phyloP scores from a whole-genome alignment of 768 basidiomycete species.

The Suillus tomentosus region DNA sequence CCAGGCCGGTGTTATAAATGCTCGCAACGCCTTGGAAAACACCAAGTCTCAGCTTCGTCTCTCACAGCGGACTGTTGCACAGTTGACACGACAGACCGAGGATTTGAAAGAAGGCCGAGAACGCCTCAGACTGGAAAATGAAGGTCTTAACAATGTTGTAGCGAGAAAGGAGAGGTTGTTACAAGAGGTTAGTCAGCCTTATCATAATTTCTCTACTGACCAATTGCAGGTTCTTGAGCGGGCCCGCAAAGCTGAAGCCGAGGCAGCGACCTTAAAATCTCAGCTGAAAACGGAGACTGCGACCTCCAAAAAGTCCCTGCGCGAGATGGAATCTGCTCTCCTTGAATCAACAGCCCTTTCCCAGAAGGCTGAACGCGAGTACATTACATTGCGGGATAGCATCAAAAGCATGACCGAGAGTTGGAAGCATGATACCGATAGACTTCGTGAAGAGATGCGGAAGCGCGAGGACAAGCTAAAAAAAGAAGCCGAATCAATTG shows the following conservation, averaged over 20 bases:
- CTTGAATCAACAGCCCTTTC: constrained; percentile 75
- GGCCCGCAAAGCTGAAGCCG: constrained; percentile 83
- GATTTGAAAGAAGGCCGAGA: constrained; percentile 89
- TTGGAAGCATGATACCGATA: constrained; percentile 74
- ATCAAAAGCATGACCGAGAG: constrained; percentile 70
- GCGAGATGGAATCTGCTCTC: constrained; percentile 79
- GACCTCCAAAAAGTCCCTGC: constrained; percentile 70
- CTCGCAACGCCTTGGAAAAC: constrained; percentile 81
- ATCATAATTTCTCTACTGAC: neutral
- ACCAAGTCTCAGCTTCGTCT: constrained; percentile 80
- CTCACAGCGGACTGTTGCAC: constrained; percentile 81
- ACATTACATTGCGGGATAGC: constrained; percentile 74
- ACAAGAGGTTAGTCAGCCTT: constrained; percentile 63
- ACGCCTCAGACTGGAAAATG: constrained; percentile 80
- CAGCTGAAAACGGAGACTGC: constrained; percentile 76
- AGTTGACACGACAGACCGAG: constrained; percentile 82
- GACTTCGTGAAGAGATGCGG: constrained; percentile 71
- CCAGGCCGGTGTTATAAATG: constrained; percentile 79
- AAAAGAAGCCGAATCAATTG: constrained; percentile 65
- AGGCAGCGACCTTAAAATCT: constrained; percentile 64
- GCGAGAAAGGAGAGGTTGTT: constrained; percentile 83
- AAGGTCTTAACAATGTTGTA: constrained; percentile 85
- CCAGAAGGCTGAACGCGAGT: constrained; percentile 83
- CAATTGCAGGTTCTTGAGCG: constrained; percentile 67
- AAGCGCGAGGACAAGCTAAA: constrained; percentile 71